Evolutionary conservation across 352 stramenopile genomes (phyloP), one percentile per base, ranked within the genome.

Genomic region (Detonula confervacea): DNA sequence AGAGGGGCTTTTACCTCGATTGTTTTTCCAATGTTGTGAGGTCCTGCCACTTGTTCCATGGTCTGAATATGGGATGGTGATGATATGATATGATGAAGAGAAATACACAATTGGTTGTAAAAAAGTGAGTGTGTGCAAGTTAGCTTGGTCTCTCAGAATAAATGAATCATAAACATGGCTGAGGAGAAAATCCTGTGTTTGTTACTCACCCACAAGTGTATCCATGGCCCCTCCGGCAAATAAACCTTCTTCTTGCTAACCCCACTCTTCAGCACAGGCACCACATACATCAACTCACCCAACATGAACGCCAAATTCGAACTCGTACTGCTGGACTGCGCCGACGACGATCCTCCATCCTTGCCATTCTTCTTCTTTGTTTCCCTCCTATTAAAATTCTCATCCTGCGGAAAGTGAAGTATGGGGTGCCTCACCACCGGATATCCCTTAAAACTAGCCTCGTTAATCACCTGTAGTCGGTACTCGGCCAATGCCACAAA

Each of bases 401-500:
- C 29, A 76, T 84, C 70, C 16, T 42, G 54, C 30, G 77, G 70
- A 84, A 78, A 84, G 60, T 84, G 77, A 25, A 86, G 51, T 35
- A 81, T 59, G 25, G 78, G 78, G 76, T 86, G 78, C 8, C 78
- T 33, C 51, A 83, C 78, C 9, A 86, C 66, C 14, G 78, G 78
- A 52, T 65, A 80, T 30, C 78, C 78, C 30, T 61, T 62, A 39
- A 76, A 79, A 35, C 65, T 73, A n/a, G 78, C 78, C 39, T 83
- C 73, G 35, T 33, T 77, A 7, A 78, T 55, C 24, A 82, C 44
- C 8, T 72, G 46, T 25, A 73, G 54, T 69, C 78, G 72, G 65
- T 86, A 86, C n/a, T 82, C 68, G n/a, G 78, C 60, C 62, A 86
- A 65, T 29, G 73, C 42, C 14, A 59, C 54, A 54, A 77, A 86